Percentiles rank a stretch among this genome's conserved stretches.
phyloP scores from a whole-genome alignment of 108 stramenopile species.

The Schizochytrium sp. region DNA sequence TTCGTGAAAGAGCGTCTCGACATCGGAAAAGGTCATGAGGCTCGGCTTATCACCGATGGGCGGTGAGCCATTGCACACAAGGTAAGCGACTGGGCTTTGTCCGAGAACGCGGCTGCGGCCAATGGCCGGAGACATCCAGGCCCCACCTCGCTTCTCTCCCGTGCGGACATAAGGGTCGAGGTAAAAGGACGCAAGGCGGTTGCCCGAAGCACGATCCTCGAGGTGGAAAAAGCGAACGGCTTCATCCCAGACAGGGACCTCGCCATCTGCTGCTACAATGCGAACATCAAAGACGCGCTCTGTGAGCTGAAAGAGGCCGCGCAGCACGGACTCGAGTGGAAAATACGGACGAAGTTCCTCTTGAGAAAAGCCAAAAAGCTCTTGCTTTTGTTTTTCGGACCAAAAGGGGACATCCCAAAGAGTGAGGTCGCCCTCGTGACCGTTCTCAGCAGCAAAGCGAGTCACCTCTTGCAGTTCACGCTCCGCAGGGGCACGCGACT shows the following conservation, averaged over 20 bases:
- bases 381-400: constrained; percentile 90
- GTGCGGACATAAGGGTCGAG: constrained; percentile 93
- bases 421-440: constrained; percentile 64
- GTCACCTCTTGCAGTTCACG: constrained; percentile 76
- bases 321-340: constrained; percentile 77
- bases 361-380: constrained; percentile 78
- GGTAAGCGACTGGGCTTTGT: constrained; percentile 83
- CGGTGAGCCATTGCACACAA: constrained; percentile 96
- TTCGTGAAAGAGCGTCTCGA: constrained; percentile 95
- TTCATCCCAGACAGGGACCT: constrained; percentile 67
- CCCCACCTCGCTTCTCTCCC: constrained; percentile 88
- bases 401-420: constrained; percentile 85
- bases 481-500: constrained; percentile 81
- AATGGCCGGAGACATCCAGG: constrained; percentile 35
- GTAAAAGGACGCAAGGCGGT: constrained; percentile 89
- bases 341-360: constrained; percentile 95
- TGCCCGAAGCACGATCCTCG: constrained; percentile 63
- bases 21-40: constrained; percentile 96
- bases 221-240: constrained; percentile 91
- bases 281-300: constrained; percentile 34
- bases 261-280: constrained; percentile 21
- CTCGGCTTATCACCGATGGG: constrained; percentile 85
- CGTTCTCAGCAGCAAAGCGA: constrained; percentile 60
- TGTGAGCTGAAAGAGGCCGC: constrained; percentile 71
- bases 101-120: neutral